phyloP scores from a whole-genome alignment of 2,329 filamentous ascomycete species.

The Amphichorda felina region DNA sequence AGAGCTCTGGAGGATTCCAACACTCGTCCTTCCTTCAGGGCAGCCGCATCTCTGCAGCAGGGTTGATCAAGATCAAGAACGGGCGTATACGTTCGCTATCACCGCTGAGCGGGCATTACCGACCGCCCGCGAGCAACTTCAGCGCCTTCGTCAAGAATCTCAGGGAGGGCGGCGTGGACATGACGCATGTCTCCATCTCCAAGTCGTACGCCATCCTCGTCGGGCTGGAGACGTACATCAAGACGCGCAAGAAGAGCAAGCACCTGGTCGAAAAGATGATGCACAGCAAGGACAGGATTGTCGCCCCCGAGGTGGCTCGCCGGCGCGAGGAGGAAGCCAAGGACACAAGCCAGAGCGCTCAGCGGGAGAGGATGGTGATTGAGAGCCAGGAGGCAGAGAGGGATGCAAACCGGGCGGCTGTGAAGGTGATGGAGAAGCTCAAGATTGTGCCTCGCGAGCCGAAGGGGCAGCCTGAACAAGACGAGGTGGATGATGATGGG shows the following conservation, averaged over 20 bases:
- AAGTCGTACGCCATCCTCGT: constrained; percentile 74
- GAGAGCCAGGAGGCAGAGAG: constrained; percentile 24
- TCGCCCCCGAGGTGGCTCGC: constrained; percentile 47
- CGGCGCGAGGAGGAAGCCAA: constrained; percentile 44
- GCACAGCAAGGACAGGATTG: constrained; percentile 43
- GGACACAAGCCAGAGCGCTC: constrained; percentile 49
- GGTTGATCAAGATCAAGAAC: constrained; percentile 73
- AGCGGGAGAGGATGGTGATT: constrained; percentile 31
- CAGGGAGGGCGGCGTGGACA: constrained; percentile 63
- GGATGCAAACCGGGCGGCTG: constrained; percentile 13
- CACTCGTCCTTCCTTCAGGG: constrained; percentile 85
- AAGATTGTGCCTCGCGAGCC: constrained; percentile 17
- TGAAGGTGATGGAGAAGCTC: constrained; percentile 27
- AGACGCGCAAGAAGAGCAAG: constrained; percentile 55
- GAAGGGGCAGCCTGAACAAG: constrained; percentile 7
- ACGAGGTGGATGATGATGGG: constrained; percentile 6
- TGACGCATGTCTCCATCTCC: constrained; percentile 66
- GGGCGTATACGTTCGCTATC: constrained; percentile 65
- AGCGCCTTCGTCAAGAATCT: constrained; percentile 67
- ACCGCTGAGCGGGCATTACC: constrained; percentile 68
- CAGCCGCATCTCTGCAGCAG: constrained; percentile 68
- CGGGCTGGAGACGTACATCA: constrained; percentile 70
- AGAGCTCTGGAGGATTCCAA: constrained; percentile 78
- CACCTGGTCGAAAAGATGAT: constrained; percentile 34
- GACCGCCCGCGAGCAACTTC: constrained; percentile 74